phyloP scores from a whole-genome alignment of 495 filamentous ascomycete species.

The Penicillium cinerascens region DNA sequence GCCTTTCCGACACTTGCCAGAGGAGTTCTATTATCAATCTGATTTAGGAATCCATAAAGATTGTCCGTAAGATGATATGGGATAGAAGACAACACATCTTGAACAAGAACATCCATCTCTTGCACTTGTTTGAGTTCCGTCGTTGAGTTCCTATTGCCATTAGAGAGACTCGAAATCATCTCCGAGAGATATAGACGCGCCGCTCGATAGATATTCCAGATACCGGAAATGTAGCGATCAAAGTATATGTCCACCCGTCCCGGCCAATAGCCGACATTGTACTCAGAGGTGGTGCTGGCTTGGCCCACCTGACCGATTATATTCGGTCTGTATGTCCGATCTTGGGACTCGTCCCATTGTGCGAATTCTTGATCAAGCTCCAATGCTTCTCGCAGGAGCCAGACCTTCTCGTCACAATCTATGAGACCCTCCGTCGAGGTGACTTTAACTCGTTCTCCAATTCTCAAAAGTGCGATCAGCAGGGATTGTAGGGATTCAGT shows the following conservation, averaged over 20 bases:
- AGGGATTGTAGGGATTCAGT: background rate
- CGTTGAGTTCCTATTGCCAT: background rate
- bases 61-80: background rate
- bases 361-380: background rate
- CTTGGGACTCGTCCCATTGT: background rate
- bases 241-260: background rate
- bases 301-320: background rate
- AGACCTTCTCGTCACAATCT: background rate
- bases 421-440: background rate
- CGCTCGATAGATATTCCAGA: conserved; percentile 2
- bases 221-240: background rate
- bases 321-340: background rate
- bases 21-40: background rate
- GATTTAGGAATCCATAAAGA: background rate
- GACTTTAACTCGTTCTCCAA: background rate
- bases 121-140: background rate
- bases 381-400: background rate
- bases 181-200: background rate
- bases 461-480: background rate
- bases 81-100: background rate
- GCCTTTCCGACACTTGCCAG: background rate
- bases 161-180: background rate
- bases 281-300: background rate
- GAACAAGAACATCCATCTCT: background rate
- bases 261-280: background rate